phyloP scores from a whole-genome alignment of 2,329 filamentous ascomycete genomes.

The Penicillium janthinellum region DNA sequence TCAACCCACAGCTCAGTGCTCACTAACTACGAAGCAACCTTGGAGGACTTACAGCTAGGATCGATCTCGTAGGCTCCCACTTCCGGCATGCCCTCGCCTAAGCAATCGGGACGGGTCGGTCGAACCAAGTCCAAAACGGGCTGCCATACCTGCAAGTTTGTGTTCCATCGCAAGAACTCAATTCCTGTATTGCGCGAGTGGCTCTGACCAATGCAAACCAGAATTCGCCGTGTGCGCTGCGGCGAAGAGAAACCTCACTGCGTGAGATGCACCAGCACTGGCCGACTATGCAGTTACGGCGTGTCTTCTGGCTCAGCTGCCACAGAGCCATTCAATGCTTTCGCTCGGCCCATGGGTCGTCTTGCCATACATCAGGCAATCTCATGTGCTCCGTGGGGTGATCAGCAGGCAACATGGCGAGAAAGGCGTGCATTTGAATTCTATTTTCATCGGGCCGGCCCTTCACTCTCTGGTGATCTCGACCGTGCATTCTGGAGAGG shows the following conservation, averaged over 20 bases:
- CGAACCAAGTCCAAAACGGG: slow-evolving; percentile 25
- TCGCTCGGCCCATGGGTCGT: background rate
- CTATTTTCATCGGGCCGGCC: slow-evolving; percentile 29
- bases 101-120: slow-evolving; percentile 16
- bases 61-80: background rate
- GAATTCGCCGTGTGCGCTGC: slow-evolving; percentile 19
- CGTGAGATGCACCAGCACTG: slow-evolving; percentile 20
- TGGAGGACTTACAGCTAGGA: background rate
- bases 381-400: background rate
- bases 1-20: background rate
- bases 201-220: background rate
- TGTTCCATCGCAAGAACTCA: background rate
- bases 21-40: background rate
- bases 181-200: background rate
- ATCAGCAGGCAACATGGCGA: slow-evolving; percentile 8
- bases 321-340: background rate
- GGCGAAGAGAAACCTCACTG: slow-evolving; percentile 24
- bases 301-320: background rate
- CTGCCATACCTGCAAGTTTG: slow-evolving; percentile 29
- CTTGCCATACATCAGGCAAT: background rate
- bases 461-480: slow-evolving; percentile 26
- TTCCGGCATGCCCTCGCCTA: background rate
- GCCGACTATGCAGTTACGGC: slow-evolving; percentile 20
- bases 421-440: slow-evolving; percentile 33
- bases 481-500: slow-evolving; percentile 32